Percentiles rank a stretch among this genome's conserved stretches.
These are phyloP conservation scores for Septoria linicola DNA, from an alignment of 2,329 filamentous ascomycete genomes.

Conservation along the genomic window DNA sequence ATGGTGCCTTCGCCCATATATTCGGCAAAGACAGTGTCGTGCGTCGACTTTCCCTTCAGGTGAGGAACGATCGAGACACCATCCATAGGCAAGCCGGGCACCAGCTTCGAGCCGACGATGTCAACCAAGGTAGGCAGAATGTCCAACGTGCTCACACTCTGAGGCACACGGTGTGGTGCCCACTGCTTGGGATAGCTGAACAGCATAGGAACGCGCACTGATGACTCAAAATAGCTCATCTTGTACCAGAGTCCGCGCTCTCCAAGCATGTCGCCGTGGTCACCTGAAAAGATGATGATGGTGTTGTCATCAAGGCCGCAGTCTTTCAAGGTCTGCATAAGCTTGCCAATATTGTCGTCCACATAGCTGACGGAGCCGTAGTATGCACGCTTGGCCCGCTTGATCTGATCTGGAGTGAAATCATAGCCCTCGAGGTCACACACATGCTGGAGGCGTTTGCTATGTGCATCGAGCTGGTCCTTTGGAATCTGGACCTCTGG, in stretches of 20 bases:
- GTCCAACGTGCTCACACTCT: slow-evolving; percentile 90
- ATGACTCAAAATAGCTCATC: slow-evolving; percentile 95
- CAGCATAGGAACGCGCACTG: slow-evolving; percentile 82
- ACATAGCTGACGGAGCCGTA: slow-evolving; percentile 93
- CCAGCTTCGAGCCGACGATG: slow-evolving; percentile 69
- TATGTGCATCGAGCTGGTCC: slow-evolving; percentile 82
- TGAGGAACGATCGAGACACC: slow-evolving; percentile 80
- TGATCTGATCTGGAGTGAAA: slow-evolving; percentile 82
- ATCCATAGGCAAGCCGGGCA: slow-evolving; percentile 76
- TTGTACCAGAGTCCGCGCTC: slow-evolving; percentile 95
- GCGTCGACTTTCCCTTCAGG: slow-evolving; percentile 63
- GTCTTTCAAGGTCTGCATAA: slow-evolving; percentile 73
- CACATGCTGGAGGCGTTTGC: slow-evolving; percentile 79
- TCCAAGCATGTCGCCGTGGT: slow-evolving; percentile 94
- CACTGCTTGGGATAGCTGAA: slow-evolving; percentile 78
- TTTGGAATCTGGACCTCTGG: slow-evolving; percentile 76
- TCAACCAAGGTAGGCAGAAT: slow-evolving; percentile 86
- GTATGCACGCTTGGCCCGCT: slow-evolving; percentile 80
- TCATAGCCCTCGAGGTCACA: slow-evolving; percentile 83
- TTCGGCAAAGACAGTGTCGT: slow-evolving; percentile 89
- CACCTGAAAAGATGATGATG: slow-evolving; percentile 86
- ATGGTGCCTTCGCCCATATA: slow-evolving; percentile 93
- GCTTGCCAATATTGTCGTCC: slow-evolving; percentile 83
- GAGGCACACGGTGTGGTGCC: slow-evolving; percentile 68
- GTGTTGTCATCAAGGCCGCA: slow-evolving; percentile 81